Conservation (phyloP, 352 stramenopile species). For the Phytophthora litchii region DNA sequence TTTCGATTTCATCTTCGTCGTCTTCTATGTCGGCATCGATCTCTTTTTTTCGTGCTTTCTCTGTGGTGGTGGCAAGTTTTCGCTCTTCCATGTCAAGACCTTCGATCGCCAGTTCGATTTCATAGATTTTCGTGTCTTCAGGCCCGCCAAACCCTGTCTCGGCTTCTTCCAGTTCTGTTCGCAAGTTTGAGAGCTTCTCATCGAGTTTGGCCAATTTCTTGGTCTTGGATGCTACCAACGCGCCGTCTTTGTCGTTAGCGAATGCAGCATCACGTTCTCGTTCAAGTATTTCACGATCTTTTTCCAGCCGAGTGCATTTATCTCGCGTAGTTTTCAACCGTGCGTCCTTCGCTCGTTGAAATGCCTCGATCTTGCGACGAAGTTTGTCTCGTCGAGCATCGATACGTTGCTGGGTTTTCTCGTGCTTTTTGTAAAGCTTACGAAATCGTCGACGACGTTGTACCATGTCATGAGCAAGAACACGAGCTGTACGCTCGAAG, state of each 20-base stretch:
- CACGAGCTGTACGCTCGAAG: conserved; percentile 51
- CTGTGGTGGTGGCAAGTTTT: conserved; percentile 25
- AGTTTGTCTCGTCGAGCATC: conserved; percentile 41
- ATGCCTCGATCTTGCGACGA: conserved; percentile 41
- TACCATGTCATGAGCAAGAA: conserved; percentile 33
- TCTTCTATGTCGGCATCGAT: conserved; percentile 28
- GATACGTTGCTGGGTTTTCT: conserved; percentile 32
- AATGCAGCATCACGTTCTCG: conserved; percentile 17
- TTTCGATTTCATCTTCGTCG: conserved; percentile 15
- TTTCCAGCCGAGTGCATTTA: conserved; percentile 36
- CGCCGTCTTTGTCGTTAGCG: conserved; percentile 20
- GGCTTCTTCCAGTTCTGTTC: conserved; percentile 40
- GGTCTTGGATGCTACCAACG: conserved; percentile 22
- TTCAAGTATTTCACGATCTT: conserved; percentile 27
- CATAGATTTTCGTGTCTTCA: conserved; percentile 49
- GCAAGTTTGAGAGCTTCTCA: conserved; percentile 41
- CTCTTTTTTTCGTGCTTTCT: conserved; percentile 34
- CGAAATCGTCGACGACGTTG: conserved; percentile 42
- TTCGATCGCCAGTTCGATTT: conserved; percentile 51
- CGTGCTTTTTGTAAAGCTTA: conserved; percentile 44
- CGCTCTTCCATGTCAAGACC: conserved; percentile 32
- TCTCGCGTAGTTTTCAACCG: conserved; percentile 35
- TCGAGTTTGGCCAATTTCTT: conserved; percentile 39
- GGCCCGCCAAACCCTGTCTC: conserved; percentile 23
- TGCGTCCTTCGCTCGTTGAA: conserved; percentile 41